These are phyloP conservation scores for Arthrobotrys sphaeroides DNA, from an alignment of 2,329 filamentous ascomycete species.

Conservation along the genomic window DNA sequence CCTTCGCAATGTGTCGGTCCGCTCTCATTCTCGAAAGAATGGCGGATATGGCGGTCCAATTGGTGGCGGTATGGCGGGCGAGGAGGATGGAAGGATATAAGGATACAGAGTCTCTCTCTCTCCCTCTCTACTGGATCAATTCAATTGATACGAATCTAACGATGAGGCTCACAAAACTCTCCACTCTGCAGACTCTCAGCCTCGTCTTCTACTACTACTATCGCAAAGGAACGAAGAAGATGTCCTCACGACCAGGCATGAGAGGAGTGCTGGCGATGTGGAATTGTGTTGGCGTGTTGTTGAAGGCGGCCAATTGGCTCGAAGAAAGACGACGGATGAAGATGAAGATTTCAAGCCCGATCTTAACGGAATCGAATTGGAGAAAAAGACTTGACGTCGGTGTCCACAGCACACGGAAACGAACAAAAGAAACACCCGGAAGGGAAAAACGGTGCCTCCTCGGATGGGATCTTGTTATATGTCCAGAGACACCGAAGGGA, in stretches of 20 bases:
- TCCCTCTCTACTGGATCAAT: conserved; percentile 24
- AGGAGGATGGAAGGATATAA: conserved; percentile 3
- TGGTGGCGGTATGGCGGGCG: conserved; percentile 6
- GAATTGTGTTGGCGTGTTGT: conserved; percentile 50
- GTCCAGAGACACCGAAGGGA: conserved; percentile 6
- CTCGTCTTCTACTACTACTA: conserved; percentile 22
- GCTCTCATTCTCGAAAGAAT: conserved; percentile 52
- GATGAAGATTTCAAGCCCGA: conserved; percentile 1
- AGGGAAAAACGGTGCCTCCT: neutral
- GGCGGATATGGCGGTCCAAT: conserved; percentile 24
- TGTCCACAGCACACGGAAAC: conserved; percentile 12
- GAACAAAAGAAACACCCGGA: conserved; percentile 13
- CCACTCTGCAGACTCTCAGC: neutral
- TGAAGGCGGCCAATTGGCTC: conserved; percentile 31
- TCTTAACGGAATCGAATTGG: conserved; percentile 12
- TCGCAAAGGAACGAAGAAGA: conserved; percentile 13
- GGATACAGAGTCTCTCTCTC: neutral
- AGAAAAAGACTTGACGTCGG: conserved; percentile 32
- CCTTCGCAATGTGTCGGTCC: conserved; percentile 48
- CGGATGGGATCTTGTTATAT: conserved; percentile 42
- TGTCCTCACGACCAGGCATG: conserved; percentile 45
- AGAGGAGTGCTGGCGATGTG: conserved; percentile 1
- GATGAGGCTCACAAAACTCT: conserved; percentile 9
- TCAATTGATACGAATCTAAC: conserved; percentile 6
- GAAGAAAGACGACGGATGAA: conserved; percentile 10